Conservation (phyloP, 2,329 filamentous ascomycete genomes). For the Incumbomyces lentus region DNA sequence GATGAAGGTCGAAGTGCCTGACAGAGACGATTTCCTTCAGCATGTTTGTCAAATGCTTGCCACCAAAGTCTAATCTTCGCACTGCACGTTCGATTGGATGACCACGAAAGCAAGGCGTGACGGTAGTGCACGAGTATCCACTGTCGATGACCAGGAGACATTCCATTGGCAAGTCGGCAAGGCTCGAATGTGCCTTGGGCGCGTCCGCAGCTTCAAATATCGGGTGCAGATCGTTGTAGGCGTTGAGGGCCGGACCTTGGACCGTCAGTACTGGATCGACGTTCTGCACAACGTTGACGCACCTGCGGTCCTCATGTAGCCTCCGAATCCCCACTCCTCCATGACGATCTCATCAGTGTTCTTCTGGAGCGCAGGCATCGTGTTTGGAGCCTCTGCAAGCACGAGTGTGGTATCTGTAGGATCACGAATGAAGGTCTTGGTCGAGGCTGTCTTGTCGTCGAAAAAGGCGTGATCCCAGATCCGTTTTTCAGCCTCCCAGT, state of each 20-base stretch:
- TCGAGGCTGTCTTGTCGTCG: slow-evolving; percentile 53
- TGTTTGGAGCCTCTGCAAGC: slow-evolving; percentile 76
- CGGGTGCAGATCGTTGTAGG: slow-evolving; percentile 66
- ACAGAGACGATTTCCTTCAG: slow-evolving; percentile 81
- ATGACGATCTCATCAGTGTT: slow-evolving; percentile 96
- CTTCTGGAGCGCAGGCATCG: slow-evolving; percentile 66
- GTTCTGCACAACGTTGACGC: slow-evolving; percentile 18
- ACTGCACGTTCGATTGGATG: slow-evolving; percentile 70
- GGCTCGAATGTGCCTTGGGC: slow-evolving; percentile 31
- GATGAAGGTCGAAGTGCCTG: slow-evolving; percentile 89
- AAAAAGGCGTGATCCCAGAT: slow-evolving; percentile 91
- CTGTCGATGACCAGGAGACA: slow-evolving; percentile 81
- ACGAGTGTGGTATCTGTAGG: slow-evolving; percentile 74
- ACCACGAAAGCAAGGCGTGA: slow-evolving; percentile 76
- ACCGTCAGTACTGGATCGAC: slow-evolving; percentile 3
- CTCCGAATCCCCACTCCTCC: slow-evolving; percentile 88
- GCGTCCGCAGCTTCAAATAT: slow-evolving; percentile 51
- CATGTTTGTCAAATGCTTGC: slow-evolving; percentile 87
- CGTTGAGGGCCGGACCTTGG: slow-evolving; percentile 62
- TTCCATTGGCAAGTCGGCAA: slow-evolving; percentile 50
- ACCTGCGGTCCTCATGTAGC: slow-evolving; percentile 70
- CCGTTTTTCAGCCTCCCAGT: slow-evolving; percentile 91
- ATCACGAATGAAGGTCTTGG: slow-evolving; percentile 40
- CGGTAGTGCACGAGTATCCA: slow-evolving; percentile 84
- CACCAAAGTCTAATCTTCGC: slow-evolving; percentile 78